Percentiles rank a stretch among this genome's conserved stretches.
These are phyloP conservation scores for Colletotrichum higginsianum DNA, from an alignment of 2,329 filamentous ascomycete species.

Conservation along the genomic window DNA sequence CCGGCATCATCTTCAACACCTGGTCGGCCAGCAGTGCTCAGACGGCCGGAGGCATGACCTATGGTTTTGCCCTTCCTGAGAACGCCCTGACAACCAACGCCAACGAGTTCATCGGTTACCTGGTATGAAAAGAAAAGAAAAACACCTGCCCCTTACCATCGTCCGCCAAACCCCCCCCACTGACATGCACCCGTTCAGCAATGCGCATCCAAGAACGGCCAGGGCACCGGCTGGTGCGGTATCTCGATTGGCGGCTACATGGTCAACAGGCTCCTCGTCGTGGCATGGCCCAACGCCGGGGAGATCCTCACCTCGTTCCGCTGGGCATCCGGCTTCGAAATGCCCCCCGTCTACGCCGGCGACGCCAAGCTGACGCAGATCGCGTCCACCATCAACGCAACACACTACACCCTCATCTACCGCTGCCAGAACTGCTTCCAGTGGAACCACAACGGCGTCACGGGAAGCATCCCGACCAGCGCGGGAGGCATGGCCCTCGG, in stretches of 20 bases:
- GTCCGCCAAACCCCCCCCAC: neutral
- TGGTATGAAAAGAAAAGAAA: constrained; percentile 54
- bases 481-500: constrained; percentile 64
- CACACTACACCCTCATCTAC: constrained; percentile 75
- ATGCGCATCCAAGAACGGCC: constrained; percentile 60
- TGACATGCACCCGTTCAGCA: constrained; percentile 52
- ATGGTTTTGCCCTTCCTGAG: constrained; percentile 68
- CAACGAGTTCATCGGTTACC: constrained; percentile 72
- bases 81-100: constrained; percentile 62
- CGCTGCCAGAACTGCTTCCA: constrained; percentile 71
- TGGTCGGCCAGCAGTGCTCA: constrained; percentile 57
- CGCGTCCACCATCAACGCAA: constrained; percentile 69
- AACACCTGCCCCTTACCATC: too few species aligned
- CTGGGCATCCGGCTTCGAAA: constrained; percentile 71
- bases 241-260: constrained; percentile 70
- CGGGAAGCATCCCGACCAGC: constrained; percentile 61
- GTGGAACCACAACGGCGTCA: constrained; percentile 66
- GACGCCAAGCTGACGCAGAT: constrained; percentile 74
- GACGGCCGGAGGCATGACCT: constrained; percentile 62
- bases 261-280: constrained; percentile 70
- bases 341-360: constrained; percentile 72
- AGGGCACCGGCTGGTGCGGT: constrained; percentile 70
- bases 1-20: constrained; percentile 68
- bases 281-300: constrained; percentile 69
- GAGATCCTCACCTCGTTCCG: constrained; percentile 71